Base-by-base conservation (phyloP, 2,329 filamentous ascomycete genomes). In the Sclerotiophoma versabilis region DNA sequence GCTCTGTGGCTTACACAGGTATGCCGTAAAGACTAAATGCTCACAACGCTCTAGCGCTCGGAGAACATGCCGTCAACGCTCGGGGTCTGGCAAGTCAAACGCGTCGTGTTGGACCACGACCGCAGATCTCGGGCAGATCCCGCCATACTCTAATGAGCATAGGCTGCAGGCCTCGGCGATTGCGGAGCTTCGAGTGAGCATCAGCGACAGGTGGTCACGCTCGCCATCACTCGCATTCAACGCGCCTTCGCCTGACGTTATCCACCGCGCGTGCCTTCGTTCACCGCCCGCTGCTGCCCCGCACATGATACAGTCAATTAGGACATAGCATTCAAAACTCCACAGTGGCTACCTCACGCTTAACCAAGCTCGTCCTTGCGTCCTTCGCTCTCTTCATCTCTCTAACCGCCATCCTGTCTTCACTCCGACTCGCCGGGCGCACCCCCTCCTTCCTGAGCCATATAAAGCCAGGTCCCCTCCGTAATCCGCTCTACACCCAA, bases 381-480 rank as follows among this genome's bases (percentile, higher is more conserved):
- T 74, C 80, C 66, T 70, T 87, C 65, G 60, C 86, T 64, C 74
- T 89, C 69, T 81, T 89, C 73, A 68, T 84, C 69, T 74, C 76
- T 59, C 75, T 81, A 48, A 69, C 79, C 77, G 78, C 83, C 83
- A 89, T 84, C 71, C 85, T 91, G 88, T 87, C 88, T 80, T 79
- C 83, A 70, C 79, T 83, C 74, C 81, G 85, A 73, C 77, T 84
- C 64, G 75, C 82, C 70, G 75, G 48, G 43, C 85, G 88, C 68
- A 78, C 90, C 63, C 79, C 80, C 58, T 80, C 81, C 49, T 73
- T 89, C 62, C 79, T 86, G 55, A 79, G 78, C 66, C 84, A 87
- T 63, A 69, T 89, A 57, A 70, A 80, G 79, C 69, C 75, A 50
- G 62, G 69, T 42, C 69, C 72, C 34, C 46, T 73, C 55, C 59